phyloP scores from a whole-genome alignment of 208 protist species.

The Naegleria fowleri region DNA sequence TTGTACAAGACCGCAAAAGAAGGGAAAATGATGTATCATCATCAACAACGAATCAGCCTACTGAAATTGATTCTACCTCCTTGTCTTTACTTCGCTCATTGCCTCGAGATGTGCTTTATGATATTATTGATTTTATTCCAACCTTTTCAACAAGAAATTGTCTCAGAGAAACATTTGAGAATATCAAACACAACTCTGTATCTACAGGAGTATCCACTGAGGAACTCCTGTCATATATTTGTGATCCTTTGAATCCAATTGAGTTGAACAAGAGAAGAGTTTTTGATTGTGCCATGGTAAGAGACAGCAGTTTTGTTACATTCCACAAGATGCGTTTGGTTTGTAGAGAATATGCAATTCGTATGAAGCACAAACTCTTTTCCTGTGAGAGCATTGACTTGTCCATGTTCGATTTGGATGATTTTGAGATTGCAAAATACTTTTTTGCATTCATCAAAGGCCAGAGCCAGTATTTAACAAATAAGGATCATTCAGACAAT shows the following conservation, averaged over 20 bases:
- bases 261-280: neutral
- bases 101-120: neutral
- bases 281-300: neutral
- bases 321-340: neutral
- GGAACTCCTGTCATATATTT: neutral
- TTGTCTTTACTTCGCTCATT: neutral
- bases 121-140: neutral
- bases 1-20: neutral
- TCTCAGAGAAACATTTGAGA: neutral
- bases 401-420: neutral
- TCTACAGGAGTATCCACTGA: neutral
- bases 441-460: neutral
- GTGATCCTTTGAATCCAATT: neutral
- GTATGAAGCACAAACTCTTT: neutral
- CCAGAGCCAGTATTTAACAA: neutral
- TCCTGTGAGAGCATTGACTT: neutral
- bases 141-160: neutral
- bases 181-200: neutral
- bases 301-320: neutral
- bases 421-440: neutral
- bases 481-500: neutral
- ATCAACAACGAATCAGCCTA: neutral
- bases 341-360: neutral
- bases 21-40: neutral
- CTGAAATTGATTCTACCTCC: neutral